These are phyloP conservation scores for Paspalum notatum DNA, from an alignment of 176 grass and related monocot species.

Conservation along the genomic window DNA sequence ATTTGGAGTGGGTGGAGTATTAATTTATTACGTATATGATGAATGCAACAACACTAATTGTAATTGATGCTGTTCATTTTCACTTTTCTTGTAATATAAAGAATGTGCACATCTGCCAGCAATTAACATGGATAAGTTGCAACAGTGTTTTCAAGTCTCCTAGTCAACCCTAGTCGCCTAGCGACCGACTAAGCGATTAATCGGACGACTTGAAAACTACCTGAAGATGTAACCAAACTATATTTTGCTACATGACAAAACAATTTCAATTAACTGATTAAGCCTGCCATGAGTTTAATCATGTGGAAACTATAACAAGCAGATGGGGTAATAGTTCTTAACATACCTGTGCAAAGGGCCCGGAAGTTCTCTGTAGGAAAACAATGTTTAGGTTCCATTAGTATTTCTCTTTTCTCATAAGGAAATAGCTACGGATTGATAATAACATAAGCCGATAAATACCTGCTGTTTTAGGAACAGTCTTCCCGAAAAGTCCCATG, in stretches of 20 bases:
- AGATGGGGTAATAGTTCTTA: background rate
- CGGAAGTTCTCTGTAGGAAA: conserved; percentile 85
- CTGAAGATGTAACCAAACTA: background rate
- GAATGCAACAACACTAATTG: background rate
- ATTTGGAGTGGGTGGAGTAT: too few relatives aligned
- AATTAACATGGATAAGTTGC: background rate
- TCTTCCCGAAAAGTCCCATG: conserved; percentile 93
- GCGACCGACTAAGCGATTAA: too few relatives aligned
- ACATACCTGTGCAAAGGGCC: conserved; percentile 91
- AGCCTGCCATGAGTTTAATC: conserved; percentile 9
- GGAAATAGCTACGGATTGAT: background rate
- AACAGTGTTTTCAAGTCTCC: too few relatives aligned
- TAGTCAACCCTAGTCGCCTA: too few relatives aligned
- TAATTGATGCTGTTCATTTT: conserved; percentile 13
- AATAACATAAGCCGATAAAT: conserved; percentile 27
- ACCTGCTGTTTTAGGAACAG: conserved; percentile 98
- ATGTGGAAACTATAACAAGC: background rate
- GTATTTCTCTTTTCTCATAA: background rate
- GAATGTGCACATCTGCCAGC: background rate
- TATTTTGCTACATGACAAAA: background rate
- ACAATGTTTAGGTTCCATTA: background rate
- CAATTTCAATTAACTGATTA: background rate
- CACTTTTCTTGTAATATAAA: background rate
- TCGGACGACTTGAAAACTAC: too few relatives aligned
- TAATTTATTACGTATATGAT: background rate